Base-by-base conservation (phyloP, 768 basidiomycete genomes). In the Lactifluus volemus region DNA sequence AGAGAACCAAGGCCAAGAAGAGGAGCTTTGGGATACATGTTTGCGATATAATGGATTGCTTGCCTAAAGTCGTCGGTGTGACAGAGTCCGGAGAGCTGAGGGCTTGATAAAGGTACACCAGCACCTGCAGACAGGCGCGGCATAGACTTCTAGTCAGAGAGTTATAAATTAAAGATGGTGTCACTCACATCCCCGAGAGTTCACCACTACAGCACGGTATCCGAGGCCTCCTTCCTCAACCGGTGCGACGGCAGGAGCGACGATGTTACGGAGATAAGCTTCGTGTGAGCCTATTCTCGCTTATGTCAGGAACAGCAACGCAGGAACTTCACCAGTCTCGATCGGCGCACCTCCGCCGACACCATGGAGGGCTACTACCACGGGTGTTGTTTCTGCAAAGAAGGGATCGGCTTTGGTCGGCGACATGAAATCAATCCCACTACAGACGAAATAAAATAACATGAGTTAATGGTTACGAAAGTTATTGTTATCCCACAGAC, bases 201-300 rank as follows among this genome's bases (percentile, higher is more conserved):
- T 96, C 70, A 95, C 80, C 11, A 98, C 92, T 11, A 88, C 87
- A 5, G 84, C 95, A 58, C 97, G 81, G 72, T 90, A 95, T 15
- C 93, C 93, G 53, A 96, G 75, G 2, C 95, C 95, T 21, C 91
- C 92, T 67, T 89, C 78, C 44, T 81, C 79, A 5, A 84, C 79
- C 25, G 88, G 80, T 38, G 80, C 78, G 70, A 87, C 86, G 14
- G 85, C 87, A 63, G 83, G 86, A 53, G 82, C 81, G 3, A 98
- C 76, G 42, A 97, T 80, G 42, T 89, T 85, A 64, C 92, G 79
- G 44, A 97, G 88, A 69, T 97, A 98, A 29, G 86, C 78, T 77
- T 96, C 95, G 71, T 96, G 83, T 19, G 91, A 92, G 48, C 89
- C 89, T 92, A 48, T 42, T 21, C 12, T 57, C 14, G 49, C 52